Conservation (phyloP, 169 alveolate genomes). For the Eimeria brunetti region DNA sequence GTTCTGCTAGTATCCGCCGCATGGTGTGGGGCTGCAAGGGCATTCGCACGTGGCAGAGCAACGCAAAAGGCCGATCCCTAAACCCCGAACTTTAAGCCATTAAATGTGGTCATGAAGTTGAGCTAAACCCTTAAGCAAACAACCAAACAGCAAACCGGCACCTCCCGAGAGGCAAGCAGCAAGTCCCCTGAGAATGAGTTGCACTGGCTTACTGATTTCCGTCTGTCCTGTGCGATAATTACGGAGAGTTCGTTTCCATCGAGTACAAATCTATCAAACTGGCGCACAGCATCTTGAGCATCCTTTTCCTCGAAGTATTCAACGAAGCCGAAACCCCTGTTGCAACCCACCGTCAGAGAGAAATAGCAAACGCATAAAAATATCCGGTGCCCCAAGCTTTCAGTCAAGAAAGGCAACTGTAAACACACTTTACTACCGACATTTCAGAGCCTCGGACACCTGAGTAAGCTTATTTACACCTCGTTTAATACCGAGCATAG, state of each 20-base stretch:
- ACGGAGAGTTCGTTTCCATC: slow-evolving; percentile 93
- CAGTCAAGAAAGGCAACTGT: background rate
- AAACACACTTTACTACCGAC: background rate
- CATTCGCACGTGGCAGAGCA: background rate
- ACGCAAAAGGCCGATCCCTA: background rate
- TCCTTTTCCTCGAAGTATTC: slow-evolving; percentile 91
- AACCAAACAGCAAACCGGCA: background rate
- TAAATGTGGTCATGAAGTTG: too few relatives aligned
- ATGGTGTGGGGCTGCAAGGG: slow-evolving; percentile 68
- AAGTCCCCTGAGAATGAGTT: background rate
- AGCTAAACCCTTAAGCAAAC: background rate
- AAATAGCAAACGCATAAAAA: background rate
- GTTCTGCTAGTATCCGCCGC: slow-evolving; percentile 64
- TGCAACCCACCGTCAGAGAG: background rate
- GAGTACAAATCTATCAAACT: slow-evolving; percentile 90
- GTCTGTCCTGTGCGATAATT: slow-evolving; percentile 93
- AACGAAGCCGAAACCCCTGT: slow-evolving; percentile 94
- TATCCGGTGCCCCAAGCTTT: background rate
- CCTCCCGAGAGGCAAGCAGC: background rate
- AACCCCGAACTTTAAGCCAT: too few relatives aligned
- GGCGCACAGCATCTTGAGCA: slow-evolving; percentile 92
- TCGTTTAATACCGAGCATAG: background rate
- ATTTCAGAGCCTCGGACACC: background rate
- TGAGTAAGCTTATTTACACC: background rate
- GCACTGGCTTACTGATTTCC: slow-evolving; percentile 87